Evolutionary conservation across 2,329 filamentous ascomycete genomes (phyloP).

Genomic region (Dothidotthia symphoricarpi): DNA sequence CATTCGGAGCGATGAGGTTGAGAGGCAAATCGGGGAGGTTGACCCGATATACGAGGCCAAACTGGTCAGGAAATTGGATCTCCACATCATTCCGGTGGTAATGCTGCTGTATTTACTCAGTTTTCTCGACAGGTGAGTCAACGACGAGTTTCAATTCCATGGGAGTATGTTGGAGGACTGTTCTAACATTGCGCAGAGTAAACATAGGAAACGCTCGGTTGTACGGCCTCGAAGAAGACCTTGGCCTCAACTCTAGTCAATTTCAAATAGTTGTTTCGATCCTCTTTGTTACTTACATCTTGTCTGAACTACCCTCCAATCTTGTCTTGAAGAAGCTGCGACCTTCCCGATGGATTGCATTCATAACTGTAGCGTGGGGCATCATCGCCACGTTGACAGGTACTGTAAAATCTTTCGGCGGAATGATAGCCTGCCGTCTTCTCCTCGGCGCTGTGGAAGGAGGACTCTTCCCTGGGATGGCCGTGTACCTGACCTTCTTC

Average conservation of each 20-base stretch:
- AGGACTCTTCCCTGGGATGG: constrained; percentile 67
- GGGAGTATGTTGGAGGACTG: too few relatives aligned
- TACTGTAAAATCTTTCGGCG: constrained; percentile 62
- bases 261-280: constrained; percentile 59
- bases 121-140: constrained; percentile 66
- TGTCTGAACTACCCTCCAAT: constrained; percentile 48
- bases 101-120: constrained; percentile 72
- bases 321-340: constrained; percentile 48
- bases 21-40: constrained; percentile 30
- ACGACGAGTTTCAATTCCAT: background rate
- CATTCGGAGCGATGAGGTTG: constrained; percentile 24
- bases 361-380: constrained; percentile 61
- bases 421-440: constrained; percentile 66
- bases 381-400: constrained; percentile 66
- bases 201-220: constrained; percentile 71
- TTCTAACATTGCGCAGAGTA: constrained; percentile 43
- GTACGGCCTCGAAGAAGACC: constrained; percentile 62
- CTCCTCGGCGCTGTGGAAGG: constrained; percentile 69
- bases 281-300: constrained; percentile 48
- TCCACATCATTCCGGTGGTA: constrained; percentile 63
- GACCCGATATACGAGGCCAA: constrained; percentile 51
- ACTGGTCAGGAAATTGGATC: constrained; percentile 64
- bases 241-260: constrained; percentile 61
- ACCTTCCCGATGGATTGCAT: constrained; percentile 53
- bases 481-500: constrained; percentile 71